Evolutionary conservation across 1,284 basidiomycete genomes (phyloP), one percentile per base, ranked within the genome.

Genomic region (Somion occarium): DNA sequence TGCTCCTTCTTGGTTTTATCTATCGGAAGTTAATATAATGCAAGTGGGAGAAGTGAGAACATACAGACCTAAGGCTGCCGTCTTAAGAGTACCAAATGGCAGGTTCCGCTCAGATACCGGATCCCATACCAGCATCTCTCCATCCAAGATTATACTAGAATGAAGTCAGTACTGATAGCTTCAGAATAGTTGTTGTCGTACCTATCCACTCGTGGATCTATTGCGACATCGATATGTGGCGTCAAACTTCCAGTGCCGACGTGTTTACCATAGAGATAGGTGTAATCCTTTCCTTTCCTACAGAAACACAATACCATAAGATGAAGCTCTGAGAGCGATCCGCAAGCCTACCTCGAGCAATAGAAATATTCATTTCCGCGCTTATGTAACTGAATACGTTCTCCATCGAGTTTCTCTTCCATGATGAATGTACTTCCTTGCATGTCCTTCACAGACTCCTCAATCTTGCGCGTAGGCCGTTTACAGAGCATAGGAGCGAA

Each of bases 61-160:
- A n/a, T 24, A 58, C 75, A 49, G 56, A 91, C 91, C 85, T 5
- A 85, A 70, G 1, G 93, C 93, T 27, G 92, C 91, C 0, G 91
- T 91, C 68, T 98, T 98, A 46, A 98, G 71, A 0, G 84, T 89
- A 1, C 94, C 95, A 58, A 98, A 98, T 0, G 93, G 90, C 11
- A 95, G 73, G 61, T 91, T 91, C 41, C 88, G 82, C 56, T 89
- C 85, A 0, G 90, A 83, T 1, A 88, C 74, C 0, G 94, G 94
- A 65, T 98, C 94, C 89, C 91, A 97, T 2, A 95, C 95, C 39
- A 98, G 72, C 94, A 98, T 97, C 67, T 98, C 95, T 0, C 95
- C 94, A 59, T 98, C 94, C 15, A 98, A 70, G 42, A 98, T 91
- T 59, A 94, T 85, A 46, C 94, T 96, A 54, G 3, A 39, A 1